Conservation (phyloP, 1,139 yeast species). For the Pichia sp. region DNA sequence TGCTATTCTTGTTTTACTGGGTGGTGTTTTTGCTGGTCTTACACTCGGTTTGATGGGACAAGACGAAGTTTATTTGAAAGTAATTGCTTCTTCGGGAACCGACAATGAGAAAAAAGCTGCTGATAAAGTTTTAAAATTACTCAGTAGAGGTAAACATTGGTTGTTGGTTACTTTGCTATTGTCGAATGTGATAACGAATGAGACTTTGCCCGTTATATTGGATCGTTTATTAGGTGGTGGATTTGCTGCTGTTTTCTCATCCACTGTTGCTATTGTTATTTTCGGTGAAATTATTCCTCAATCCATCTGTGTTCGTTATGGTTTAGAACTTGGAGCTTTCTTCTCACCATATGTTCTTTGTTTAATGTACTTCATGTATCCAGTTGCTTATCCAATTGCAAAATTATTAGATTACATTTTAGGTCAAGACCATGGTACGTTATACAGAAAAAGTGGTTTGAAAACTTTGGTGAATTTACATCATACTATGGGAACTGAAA, state of each 20-base stretch:
- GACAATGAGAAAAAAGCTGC: conserved; percentile 61
- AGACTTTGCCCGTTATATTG: conserved; percentile 86
- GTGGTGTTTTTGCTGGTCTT: conserved; percentile 94
- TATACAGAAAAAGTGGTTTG: conserved; percentile 86
- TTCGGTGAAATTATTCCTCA: conserved; percentile 98
- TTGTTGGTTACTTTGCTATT: conserved; percentile 85
- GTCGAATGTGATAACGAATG: conserved; percentile 89
- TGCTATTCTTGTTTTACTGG: conserved; percentile 65
- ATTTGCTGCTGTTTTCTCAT: conserved; percentile 90
- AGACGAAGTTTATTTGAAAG: conserved; percentile 84
- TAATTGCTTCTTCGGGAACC: conserved; percentile 55
- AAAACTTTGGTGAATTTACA: conserved; percentile 91
- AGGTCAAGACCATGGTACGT: conserved; percentile 96
- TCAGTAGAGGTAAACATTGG: conserved; percentile 92
- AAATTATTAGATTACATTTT: conserved; percentile 67
- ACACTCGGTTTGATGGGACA: conserved; percentile 97
- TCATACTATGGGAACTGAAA: conserved; percentile 90
- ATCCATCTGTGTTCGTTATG: conserved; percentile 85
- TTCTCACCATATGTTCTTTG: conserved; percentile 82
- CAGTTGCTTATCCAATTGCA: conserved; percentile 89
- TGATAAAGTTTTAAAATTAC: conserved; percentile 60
- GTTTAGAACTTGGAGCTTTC: conserved; percentile 83
- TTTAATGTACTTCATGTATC: conserved; percentile 86
- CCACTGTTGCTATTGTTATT: conserved; percentile 86
- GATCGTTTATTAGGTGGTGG: conserved; percentile 95